Conservation (phyloP, 768 basidiomycete genomes). For the Xerocomellus dryophilus region DNA sequence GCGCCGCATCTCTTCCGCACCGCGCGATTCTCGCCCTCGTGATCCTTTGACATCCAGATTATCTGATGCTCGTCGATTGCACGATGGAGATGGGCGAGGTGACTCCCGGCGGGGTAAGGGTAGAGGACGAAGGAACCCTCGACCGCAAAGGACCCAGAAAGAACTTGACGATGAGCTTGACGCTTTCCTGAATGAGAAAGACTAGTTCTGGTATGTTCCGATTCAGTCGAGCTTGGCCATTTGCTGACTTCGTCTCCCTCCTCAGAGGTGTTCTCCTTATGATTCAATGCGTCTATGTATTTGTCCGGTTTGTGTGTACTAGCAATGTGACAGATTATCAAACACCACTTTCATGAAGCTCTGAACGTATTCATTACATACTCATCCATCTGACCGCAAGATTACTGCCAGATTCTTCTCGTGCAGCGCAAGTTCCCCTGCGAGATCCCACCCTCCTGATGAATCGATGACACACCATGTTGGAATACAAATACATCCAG, state of each 20-base stretch:
- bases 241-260: slow-evolving; percentile 4
- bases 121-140: slow-evolving; percentile 39
- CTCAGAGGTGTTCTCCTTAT: not conserved
- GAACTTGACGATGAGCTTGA: slow-evolving; percentile 84
- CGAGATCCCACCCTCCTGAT: not conserved
- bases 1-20: slow-evolving; percentile 44
- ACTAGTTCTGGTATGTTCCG: slow-evolving; percentile 27
- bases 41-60: slow-evolving; percentile 15
- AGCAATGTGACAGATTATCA: not conserved
- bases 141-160: slow-evolving; percentile 59
- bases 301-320: slow-evolving; percentile 2
- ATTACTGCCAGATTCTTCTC: not conserved
- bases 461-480: not conserved
- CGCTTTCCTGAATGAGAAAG: slow-evolving; percentile 61
- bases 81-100: slow-evolving; percentile 24
- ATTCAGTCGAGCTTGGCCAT: not conserved
- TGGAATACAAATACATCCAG: not conserved
- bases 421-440: not conserved
- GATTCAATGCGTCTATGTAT: not conserved
- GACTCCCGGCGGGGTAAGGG: slow-evolving; percentile 28
- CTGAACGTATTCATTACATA: not conserved
- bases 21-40: slow-evolving; percentile 13
- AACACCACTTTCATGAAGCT: slow-evolving; percentile 12
- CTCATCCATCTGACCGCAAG: not conserved
- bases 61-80: slow-evolving; percentile 17